Evolutionary conservation across 2,329 filamentous ascomycete species (phyloP).

Genomic region (Macrophomina pseudophaseolina): DNA sequence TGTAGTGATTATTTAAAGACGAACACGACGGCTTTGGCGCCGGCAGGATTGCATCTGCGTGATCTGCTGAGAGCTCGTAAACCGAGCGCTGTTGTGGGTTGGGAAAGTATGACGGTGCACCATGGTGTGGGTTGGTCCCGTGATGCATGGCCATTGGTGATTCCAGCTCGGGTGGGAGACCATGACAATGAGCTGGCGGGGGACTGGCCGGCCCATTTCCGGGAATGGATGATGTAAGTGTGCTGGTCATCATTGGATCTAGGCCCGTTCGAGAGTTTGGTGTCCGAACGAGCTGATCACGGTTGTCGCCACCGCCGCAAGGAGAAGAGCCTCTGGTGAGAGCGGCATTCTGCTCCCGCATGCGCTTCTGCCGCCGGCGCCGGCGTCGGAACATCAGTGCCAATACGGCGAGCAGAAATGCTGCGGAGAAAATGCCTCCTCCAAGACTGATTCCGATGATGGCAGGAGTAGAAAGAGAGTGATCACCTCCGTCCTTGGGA

Average conservation of each 20-base stretch:
- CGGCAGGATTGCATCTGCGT: not conserved
- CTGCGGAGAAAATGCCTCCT: conserved; percentile 5
- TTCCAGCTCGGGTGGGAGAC: not conserved
- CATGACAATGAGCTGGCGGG: not conserved
- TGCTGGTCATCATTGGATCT: not conserved
- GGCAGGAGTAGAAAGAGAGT: conserved; percentile 1
- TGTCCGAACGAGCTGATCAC: not conserved
- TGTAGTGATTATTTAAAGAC: not conserved
- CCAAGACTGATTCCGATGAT: conserved; percentile 18
- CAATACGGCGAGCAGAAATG: not conserved
- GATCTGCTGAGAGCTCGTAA: conserved; percentile 12
- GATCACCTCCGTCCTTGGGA: not conserved
- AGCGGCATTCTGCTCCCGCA: not conserved
- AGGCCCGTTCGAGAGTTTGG: not conserved
- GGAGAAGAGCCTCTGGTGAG: not conserved
- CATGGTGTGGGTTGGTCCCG: not conserved
- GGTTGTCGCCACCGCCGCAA: not conserved
- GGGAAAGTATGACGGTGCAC: not conserved
- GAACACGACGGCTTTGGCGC: not conserved
- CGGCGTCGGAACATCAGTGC: conserved; percentile 11
- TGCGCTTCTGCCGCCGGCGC: not conserved
- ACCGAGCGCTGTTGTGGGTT: not conserved
- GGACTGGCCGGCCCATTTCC: not conserved
- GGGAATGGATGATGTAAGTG: not conserved
- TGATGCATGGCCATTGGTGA: not conserved